Conservation (phyloP, 768 basidiomycete genomes). For the Pholiota microspora region DNA sequence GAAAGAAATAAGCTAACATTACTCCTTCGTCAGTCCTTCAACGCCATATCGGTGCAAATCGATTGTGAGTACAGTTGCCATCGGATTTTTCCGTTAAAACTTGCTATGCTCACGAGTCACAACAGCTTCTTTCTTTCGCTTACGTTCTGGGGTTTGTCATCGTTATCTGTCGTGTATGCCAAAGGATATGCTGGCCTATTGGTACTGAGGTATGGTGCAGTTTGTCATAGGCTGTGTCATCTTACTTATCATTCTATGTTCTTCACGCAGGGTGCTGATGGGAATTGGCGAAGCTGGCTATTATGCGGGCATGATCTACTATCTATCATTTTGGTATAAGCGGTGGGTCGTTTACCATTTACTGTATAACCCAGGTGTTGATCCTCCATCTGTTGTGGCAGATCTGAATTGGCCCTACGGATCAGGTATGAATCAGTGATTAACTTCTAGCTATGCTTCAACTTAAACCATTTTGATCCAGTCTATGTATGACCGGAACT, state of each 20-base stretch:
- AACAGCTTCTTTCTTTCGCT: constrained; percentile 53
- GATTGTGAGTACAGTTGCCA: constrained; percentile 37
- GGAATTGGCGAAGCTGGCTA: constrained; percentile 63
- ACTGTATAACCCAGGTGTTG: background rate
- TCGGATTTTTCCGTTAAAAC: background rate
- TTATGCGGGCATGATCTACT: constrained; percentile 62
- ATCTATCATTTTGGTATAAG: constrained; percentile 58
- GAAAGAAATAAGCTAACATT: background rate
- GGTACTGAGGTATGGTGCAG: constrained; percentile 45
- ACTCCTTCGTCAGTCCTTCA: constrained; percentile 41
- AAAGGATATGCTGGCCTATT: constrained; percentile 51
- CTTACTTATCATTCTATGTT: too few relatives aligned
- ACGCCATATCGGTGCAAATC: constrained; percentile 54
- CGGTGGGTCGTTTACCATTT: constrained; percentile 21
- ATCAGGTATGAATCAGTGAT: constrained; percentile 34
- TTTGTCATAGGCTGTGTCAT: too few relatives aligned
- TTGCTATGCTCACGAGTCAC: background rate
- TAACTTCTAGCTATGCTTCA: background rate
- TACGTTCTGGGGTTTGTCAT: constrained; percentile 50
- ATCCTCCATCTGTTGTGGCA: constrained; percentile 13
- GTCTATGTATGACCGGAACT: constrained; percentile 58
- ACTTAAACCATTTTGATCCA: constrained; percentile 16
- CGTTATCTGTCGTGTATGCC: constrained; percentile 52
- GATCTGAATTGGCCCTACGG: constrained; percentile 49
- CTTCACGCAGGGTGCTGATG: constrained; percentile 42